Evolutionary conservation across 306 rosid genomes (phyloP).

Genomic region (Pyrus pyrifolia): DNA sequence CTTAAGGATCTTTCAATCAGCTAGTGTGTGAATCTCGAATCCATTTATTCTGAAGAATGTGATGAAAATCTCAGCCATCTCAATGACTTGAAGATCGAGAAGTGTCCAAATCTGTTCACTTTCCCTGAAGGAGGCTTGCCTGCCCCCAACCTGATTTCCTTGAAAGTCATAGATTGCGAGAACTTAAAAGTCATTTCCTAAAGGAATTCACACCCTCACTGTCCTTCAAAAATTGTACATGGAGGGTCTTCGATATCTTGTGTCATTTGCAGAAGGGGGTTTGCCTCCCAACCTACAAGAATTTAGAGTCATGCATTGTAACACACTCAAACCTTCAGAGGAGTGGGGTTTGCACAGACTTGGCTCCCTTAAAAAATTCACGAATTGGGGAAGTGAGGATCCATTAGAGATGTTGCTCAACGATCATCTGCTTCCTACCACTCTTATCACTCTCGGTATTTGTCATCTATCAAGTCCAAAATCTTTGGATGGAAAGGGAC

Average conservation of each 20-base stretch:
- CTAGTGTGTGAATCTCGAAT: too few relatives aligned
- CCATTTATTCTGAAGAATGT: too few relatives aligned
- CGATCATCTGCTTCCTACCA: background rate
- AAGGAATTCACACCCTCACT: background rate
- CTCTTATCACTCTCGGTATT: background rate
- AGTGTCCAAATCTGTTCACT: constrained; percentile 25
- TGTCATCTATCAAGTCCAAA: background rate
- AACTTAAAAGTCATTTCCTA: background rate
- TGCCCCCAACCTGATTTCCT: constrained; percentile 4
- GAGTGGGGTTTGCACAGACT: background rate
- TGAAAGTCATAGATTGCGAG: background rate
- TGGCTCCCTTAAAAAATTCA: background rate
- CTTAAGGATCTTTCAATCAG: too few relatives aligned
- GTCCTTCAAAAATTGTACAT: background rate
- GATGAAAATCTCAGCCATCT: background rate
- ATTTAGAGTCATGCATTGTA: background rate
- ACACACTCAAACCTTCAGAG: background rate
- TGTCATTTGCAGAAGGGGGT: background rate
- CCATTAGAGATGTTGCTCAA: background rate
- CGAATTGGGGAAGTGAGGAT: background rate
- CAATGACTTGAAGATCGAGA: background rate
- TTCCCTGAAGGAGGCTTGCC: constrained; percentile 28
- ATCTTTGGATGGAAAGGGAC: background rate
- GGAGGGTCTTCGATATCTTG: background rate
- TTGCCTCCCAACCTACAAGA: background rate